Conservation (phyloP, 1,284 basidiomycete genomes). For the Grifola frondosa region DNA sequence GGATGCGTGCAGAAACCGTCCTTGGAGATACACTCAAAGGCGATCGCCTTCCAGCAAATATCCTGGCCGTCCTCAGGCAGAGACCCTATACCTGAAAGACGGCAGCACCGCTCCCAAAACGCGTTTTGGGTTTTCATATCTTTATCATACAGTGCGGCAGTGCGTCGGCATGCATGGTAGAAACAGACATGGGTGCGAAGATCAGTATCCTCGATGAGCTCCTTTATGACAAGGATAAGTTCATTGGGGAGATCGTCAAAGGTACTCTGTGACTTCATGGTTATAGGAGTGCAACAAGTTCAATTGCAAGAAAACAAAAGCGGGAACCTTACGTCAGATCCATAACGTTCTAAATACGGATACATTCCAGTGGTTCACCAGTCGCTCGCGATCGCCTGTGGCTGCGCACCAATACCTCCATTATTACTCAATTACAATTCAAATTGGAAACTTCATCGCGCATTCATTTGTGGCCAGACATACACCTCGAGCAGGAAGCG, state of each 20-base stretch:
- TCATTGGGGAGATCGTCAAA: slow-evolving; percentile 17
- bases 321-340: no score
- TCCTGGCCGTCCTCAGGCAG: not conserved
- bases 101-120: slow-evolving; percentile 10
- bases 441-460: no score
- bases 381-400: no score
- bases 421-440: no score
- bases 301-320: no score
- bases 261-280: no score
- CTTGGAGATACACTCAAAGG: slow-evolving; percentile 1
- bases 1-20: slow-evolving; percentile 5
- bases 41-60: slow-evolving; percentile 7
- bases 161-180: slow-evolving; percentile 5
- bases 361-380: no score
- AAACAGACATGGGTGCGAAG: slow-evolving; percentile 25
- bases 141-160: slow-evolving; percentile 7
- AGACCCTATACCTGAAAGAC: slow-evolving; percentile 3
- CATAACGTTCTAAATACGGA: no score
- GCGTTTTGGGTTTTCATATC: not conserved
- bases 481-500: no score
- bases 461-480: no score
- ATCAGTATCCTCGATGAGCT: slow-evolving; percentile 12
- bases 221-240: slow-evolving; percentile 17
- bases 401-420: no score
- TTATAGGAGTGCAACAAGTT: no score